Evolutionary conservation across 1,284 basidiomycete species (phyloP), one percentile per base, ranked within the genome.

Genomic region (Mycena citricolor): DNA sequence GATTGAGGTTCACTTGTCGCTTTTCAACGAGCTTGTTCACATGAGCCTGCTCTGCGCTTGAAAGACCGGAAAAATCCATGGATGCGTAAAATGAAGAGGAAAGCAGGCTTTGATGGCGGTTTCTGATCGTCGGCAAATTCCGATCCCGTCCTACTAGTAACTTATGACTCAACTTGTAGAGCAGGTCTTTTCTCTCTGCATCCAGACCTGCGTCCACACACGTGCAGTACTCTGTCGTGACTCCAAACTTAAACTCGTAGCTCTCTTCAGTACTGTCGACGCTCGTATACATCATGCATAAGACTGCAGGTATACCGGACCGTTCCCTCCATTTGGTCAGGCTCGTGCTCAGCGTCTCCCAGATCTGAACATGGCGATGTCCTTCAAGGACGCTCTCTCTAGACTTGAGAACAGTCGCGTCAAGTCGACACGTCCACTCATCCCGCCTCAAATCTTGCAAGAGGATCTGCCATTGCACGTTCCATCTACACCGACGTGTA

Each of bases 11-110:
- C 50, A 86, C 92, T 84, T 95, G 93, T 73, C 90, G 93, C 74
- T 89, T 90, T 73, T 95, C 93, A 51, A 97, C 92, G 61, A 94
- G 69, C 60, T 83, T 88, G 48, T 79, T 83, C 85, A 94, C 90
- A 64, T 92, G 89, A 19, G 88, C 88, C 77, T 93, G 90, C 66
- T 94, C 91, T 58, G 88, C 81, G 32, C 80, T 63, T 66, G 84
- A 92, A 70, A 94, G 82, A 57, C 79, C 74, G 55, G 88, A 90
- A 62, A 93, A 88, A 67, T 94, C 91, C 90, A 93, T 94, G 49
- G 47, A 54, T 33, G 41, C 13, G 37, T 23, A 24, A 21, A 16
- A 30, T 29, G 28, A 42, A 52, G 32, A 50, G 36, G n/a, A 51
- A 47, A 40, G 41, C 30, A 43, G 32, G 45, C 40, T 39, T n/a